A percentile compares a stretch with the other conserved stretches of the same genome.
phyloP scores from a whole-genome alignment of 2,329 filamentous ascomycete species.

The Neofusicoccum laricinum region DNA sequence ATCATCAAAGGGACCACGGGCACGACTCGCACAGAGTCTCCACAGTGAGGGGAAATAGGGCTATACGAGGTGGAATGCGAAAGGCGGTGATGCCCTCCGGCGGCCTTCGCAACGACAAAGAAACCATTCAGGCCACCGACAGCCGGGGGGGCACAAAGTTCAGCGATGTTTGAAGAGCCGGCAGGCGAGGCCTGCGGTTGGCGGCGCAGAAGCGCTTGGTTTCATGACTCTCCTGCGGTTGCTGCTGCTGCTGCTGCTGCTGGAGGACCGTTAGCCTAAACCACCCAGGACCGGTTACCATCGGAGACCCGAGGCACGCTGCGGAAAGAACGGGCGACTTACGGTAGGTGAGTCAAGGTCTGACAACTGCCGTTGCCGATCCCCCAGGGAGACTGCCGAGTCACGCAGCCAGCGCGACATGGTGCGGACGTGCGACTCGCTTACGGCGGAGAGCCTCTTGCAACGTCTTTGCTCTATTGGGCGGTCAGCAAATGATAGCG shows the following conservation, averaged over 20 bases:
- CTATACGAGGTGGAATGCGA: neutral
- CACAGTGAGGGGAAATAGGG: neutral
- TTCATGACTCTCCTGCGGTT: neutral
- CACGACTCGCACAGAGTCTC: neutral
- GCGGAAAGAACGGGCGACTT: neutral
- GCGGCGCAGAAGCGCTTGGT: constrained; percentile 10
- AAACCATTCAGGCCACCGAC: constrained; percentile 2
- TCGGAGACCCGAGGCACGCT: neutral
- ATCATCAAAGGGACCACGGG: neutral
- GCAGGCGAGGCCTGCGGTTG: neutral
- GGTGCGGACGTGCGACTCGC: constrained; percentile 11
- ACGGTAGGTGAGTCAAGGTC: neutral
- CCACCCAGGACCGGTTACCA: neutral
- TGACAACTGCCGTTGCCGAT: constrained; percentile 4
- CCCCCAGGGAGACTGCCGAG: constrained; percentile 5
- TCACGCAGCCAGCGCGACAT: constrained; percentile 16
- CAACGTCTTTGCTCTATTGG: constrained; percentile 1
- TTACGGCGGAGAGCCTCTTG: constrained; percentile 6
- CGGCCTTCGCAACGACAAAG: neutral
- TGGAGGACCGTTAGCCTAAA: neutral
- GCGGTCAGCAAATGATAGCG: neutral
- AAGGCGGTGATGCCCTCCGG: neutral
- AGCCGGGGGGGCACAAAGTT: neutral
- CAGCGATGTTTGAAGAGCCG: neutral
- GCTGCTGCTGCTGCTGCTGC: neutral